Conservation (phyloP, 345 rosid species). For the Brassica napus region DNA sequence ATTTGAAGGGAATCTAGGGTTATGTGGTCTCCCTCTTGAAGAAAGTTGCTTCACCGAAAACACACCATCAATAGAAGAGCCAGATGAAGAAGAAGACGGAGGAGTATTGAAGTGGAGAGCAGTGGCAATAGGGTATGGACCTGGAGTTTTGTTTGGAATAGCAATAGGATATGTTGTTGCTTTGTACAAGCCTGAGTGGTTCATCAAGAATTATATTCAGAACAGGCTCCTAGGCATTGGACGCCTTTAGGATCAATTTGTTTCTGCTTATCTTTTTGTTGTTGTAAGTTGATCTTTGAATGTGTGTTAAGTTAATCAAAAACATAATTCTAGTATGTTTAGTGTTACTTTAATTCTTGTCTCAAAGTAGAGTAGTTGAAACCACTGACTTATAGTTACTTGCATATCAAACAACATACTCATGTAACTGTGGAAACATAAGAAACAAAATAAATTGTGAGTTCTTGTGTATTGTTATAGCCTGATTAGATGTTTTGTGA, state of each 20-base stretch:
- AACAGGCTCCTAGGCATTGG: not conserved
- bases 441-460: not conserved
- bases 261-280: not conserved
- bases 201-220: not conserved
- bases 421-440: not conserved
- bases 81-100: conserved; percentile 1
- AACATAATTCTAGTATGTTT: not conserved
- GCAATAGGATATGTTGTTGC: conserved; percentile 26
- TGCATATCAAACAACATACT: not conserved
- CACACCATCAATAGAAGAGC: not conserved
- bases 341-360: not conserved
- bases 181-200: conserved; percentile 20
- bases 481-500: too few relatives aligned
- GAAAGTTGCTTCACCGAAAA: not conserved
- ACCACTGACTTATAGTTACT: not conserved
- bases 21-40: conserved; percentile 8
- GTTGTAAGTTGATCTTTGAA: not conserved
- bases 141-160: conserved; percentile 31
- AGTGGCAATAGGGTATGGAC: conserved; percentile 7
- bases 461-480: too few relatives aligned
- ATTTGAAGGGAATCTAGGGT: conserved; percentile 3
- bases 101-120: conserved; percentile 13
- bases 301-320: not conserved
- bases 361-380: conserved; percentile 10
- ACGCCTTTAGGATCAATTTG: not conserved